Evolutionary conservation across 257 asterid species (phyloP), one percentile per base, ranked within the genome.

Genomic region (Solanum gandarillasii): DNA sequence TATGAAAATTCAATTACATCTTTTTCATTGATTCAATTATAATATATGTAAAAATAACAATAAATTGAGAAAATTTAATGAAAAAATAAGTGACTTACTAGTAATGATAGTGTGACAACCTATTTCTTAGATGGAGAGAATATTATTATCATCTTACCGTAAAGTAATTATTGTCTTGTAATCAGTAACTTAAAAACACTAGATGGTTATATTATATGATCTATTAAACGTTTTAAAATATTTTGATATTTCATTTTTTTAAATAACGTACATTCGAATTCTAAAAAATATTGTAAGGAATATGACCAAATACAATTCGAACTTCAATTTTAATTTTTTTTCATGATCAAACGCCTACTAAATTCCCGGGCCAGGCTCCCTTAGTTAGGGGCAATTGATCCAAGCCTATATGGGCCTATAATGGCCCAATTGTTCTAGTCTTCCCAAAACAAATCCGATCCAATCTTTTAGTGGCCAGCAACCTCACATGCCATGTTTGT

Each of bases 141-240:
- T 62, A n/a, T 62, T 62, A 62, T 9, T 0, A n/a, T 2, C 16
- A 5, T n/a, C 7, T 10, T 10, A 23, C 1, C 0, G 1, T 2
- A 10, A 62, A 62, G 3, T 62, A 23, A 62, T 62, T n/a, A 62
- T 62, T 62, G 13, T 62, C 14, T 62, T n/a, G 4, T 4, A 23
- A 62, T 62, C 7, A 62, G 16, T 62, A 23, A 62, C 8, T 62
- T 10, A 62, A 11, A 62, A 62, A 62, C 16, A 2, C 7, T 58
- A 58, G 25, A 60, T 23, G 11, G 2, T 23, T 60, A 4, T 58
- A 58, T 58, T 58, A 20, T 20, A 58, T 58, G 27, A 58, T 62
- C 31, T 10, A 62, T n/a, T n/a, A n/a, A n/a, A n/a, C 4, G 0
- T 62, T 62, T 23, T 2, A 52, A 52, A 52, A 52, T 52, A 52